Percentiles rank a stretch among this genome's conserved stretches.
Conservation (phyloP, 495 filamentous ascomycete species). For the Oidiodendron maius region DNA sequence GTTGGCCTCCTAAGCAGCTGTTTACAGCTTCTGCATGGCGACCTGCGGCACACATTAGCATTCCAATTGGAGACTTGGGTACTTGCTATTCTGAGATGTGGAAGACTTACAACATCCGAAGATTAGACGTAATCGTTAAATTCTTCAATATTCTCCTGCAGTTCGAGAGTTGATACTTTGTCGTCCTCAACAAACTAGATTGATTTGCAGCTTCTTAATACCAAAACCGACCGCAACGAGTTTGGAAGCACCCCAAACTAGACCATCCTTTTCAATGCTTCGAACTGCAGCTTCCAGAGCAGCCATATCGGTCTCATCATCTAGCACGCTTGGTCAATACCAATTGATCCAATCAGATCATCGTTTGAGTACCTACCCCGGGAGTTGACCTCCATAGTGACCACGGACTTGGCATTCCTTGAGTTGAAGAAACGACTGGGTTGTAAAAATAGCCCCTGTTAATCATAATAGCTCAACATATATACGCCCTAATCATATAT, state of each 20-base stretch:
- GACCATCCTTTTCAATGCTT: constrained; percentile 84
- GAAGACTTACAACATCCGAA: constrained; percentile 67
- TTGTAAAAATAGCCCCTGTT: too few relatives aligned
- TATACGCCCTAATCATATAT: too few relatives aligned
- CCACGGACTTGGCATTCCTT: constrained; percentile 93
- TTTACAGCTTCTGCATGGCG: constrained; percentile 91
- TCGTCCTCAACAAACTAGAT: constrained; percentile 95
- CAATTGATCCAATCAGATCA: not conserved
- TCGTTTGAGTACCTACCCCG: constrained; percentile 69
- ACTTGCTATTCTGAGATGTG: not conserved
- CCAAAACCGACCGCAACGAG: constrained; percentile 87
- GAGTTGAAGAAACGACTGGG: too few relatives aligned
- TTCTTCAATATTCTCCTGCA: constrained; percentile 72
- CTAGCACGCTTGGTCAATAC: constrained; percentile 27
- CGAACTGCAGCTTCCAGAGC: constrained; percentile 78
- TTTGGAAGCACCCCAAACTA: constrained; percentile 93
- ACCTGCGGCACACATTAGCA: constrained; percentile 31
- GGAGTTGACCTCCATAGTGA: constrained; percentile 95
- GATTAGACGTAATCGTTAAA: constrained; percentile 98
- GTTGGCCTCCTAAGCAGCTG: not conserved
- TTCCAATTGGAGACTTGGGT: constrained; percentile 6
- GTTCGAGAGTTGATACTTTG: constrained; percentile 81
- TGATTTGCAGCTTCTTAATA: constrained; percentile 99
- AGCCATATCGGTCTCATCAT: constrained; percentile 89
- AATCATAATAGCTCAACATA: too few relatives aligned